Evolutionary conservation across 2,329 filamentous ascomycete genomes (phyloP), one percentile per base, ranked within the genome.

Genomic region (Colletotrichum ledebouriae): DNA sequence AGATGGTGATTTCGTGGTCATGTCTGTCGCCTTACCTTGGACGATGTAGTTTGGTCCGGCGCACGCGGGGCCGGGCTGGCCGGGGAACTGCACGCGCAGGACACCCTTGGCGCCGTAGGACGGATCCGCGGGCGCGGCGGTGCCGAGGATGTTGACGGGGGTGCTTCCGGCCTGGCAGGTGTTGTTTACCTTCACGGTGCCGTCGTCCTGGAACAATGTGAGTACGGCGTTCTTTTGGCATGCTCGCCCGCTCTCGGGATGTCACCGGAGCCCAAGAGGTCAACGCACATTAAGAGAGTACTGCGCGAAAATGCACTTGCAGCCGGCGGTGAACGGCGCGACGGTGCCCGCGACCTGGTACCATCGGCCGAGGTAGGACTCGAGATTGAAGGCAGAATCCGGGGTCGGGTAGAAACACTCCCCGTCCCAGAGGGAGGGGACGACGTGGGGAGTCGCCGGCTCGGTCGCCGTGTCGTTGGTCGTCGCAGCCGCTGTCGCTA

Each of bases 1-100:
- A 22, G 17, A 5, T 25, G 3, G 25, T 25, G 4, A 25, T 25
- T 25, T 25, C 25, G 25, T 5, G 29, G 9, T 7, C 9, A 13
- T 39, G 37, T 10, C 22, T 25, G 22, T n/a, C 3, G 17, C 65
- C 13, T 59, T 59, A 76, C 75, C 73, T 59, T 78, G 76, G 3
- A 77, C 75, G 37, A 77, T 75, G 69, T 77, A 78, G 65, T 78
- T 77, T n/a, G 76, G 76, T 0, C 76, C 76, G 13, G 74, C 70
- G 68, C 76, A 78, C 10, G 70, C 69, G 6, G 74, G 73, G 0
- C 71, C 69, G 3, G 74, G 73, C 73, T 77, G 72, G 10, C 72
- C 72, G 15, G 75, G 75, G 64, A 78, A 78, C 59, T 76, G 75
- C 4, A 78, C 76, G 12, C 74, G 73, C 46, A 77, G 74, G 9